Evolutionary conservation across 495 filamentous ascomycete genomes (phyloP).

Genomic region (Hyphodiscus hymeniophilus): DNA sequence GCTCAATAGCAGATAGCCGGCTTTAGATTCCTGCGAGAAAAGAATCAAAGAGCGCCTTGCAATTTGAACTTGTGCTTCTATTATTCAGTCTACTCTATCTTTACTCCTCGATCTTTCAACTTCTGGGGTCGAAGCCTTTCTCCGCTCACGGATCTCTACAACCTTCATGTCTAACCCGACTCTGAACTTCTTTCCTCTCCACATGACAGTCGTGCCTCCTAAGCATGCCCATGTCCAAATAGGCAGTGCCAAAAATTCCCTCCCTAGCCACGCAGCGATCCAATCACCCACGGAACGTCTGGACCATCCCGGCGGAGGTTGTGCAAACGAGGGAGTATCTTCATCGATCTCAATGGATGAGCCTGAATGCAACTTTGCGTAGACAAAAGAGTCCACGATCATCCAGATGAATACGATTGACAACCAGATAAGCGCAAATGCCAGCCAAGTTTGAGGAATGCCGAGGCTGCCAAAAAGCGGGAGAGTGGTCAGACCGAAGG

Average conservation of each 20-base stretch:
- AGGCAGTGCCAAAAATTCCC: slow-evolving; percentile 73
- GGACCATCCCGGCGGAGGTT: slow-evolving; percentile 33
- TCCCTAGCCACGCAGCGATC: slow-evolving; percentile 75
- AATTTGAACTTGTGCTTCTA: no score
- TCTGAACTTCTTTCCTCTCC: slow-evolving; percentile 76
- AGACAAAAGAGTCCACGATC: slow-evolving; percentile 62
- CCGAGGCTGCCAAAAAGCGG: slow-evolving; percentile 48
- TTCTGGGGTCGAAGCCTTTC: slow-evolving; percentile 3
- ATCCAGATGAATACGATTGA: slow-evolving; percentile 64
- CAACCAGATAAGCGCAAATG: slow-evolving; percentile 58
- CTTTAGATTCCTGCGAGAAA: no score
- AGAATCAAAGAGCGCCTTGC: no score
- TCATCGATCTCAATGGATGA: slow-evolving; percentile 62
- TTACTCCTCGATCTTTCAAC: slow-evolving; percentile 14
- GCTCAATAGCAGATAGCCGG: no score
- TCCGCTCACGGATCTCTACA: slow-evolving; percentile 26
- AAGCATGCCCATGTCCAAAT: slow-evolving; percentile 84
- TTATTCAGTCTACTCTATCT: slow-evolving; percentile 17
- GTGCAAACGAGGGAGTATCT: slow-evolving; percentile 65
- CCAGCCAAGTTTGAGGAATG: slow-evolving; percentile 57
- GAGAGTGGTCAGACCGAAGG: slow-evolving; percentile 69
- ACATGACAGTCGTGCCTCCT: slow-evolving; percentile 74
- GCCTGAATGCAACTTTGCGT: slow-evolving; percentile 61
- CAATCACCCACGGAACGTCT: slow-evolving; percentile 58
- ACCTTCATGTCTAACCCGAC: slow-evolving; percentile 84